phyloP scores from a whole-genome alignment of 148 eudicot species.

The Amaranthus palmeri region DNA sequence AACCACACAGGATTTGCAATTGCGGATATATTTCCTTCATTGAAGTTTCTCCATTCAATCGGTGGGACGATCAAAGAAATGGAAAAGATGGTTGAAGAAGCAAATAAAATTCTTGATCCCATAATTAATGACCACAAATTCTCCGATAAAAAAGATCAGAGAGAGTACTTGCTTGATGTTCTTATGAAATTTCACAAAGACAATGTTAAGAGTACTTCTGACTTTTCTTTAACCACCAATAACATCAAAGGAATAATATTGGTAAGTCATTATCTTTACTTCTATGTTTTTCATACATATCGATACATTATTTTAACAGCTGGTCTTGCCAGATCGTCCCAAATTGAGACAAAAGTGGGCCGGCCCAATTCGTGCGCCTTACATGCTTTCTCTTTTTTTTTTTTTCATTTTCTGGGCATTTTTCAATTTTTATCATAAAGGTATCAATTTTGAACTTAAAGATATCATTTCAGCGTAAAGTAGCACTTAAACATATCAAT shows the following conservation, averaged over 20 bases:
- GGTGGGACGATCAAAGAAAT: conserved; percentile 13
- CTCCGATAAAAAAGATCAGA: not conserved
- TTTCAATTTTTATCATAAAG: too few relatives aligned
- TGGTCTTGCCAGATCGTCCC: too few relatives aligned
- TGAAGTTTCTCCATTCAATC: conserved; percentile 10
- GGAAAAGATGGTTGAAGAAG: not conserved
- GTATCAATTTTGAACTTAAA: too few relatives aligned
- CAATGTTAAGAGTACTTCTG: not conserved
- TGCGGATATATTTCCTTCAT: conserved; percentile 27
- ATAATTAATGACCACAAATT: conserved; percentile 21
- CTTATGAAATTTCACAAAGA: conserved; percentile 16
- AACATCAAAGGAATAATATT: conserved; percentile 20
- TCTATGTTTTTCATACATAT: too few relatives aligned
- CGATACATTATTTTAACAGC: too few relatives aligned
- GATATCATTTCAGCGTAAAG: too few relatives aligned
- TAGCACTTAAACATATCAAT: too few relatives aligned
- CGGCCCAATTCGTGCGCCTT: too few relatives aligned
- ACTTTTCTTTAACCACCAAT: conserved; percentile 15
- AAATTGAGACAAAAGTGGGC: too few relatives aligned
- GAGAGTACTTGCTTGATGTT: conserved; percentile 21
- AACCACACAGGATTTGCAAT: conserved; percentile 1
- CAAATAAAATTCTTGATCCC: conserved; percentile 16
- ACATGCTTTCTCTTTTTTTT: too few relatives aligned
- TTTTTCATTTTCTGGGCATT: too few relatives aligned
- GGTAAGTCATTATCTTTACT: not conserved